These are phyloP conservation scores for Apiospora saccharicola DNA, from an alignment of 2,329 filamentous ascomycete genomes.

Conservation along the genomic window DNA sequence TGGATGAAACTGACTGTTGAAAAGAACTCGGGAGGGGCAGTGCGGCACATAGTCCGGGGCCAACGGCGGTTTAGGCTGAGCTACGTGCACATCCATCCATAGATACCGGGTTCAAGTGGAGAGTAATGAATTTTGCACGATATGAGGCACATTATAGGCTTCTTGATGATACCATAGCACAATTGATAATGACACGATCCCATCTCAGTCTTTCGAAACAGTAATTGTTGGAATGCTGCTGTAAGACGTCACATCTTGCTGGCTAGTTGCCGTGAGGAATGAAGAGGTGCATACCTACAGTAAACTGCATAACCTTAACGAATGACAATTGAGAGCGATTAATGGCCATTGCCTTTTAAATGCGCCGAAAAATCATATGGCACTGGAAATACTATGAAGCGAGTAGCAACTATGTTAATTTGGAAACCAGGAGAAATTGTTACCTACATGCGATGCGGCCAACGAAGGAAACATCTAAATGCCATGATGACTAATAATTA, in stretches of 20 bases:
- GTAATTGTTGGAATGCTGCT: neutral
- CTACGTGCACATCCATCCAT: slow-evolving; percentile 9
- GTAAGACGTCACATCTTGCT: neutral
- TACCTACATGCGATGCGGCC: neutral
- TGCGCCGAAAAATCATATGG: too few relatives aligned
- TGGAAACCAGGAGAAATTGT: neutral
- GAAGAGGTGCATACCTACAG: too few relatives aligned
- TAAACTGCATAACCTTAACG: too few relatives aligned
- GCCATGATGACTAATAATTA: neutral
- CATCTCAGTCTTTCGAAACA: neutral
- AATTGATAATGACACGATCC: slow-evolving; percentile 24
- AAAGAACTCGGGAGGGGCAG: slow-evolving; percentile 17
- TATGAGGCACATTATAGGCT: slow-evolving; percentile 15
- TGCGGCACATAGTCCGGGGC: neutral
- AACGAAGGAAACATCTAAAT: neutral
- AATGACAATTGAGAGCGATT: too few relatives aligned
- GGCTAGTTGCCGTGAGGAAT: too few relatives aligned
- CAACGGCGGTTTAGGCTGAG: neutral
- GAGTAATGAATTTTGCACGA: slow-evolving; percentile 23
- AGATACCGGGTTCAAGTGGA: slow-evolving; percentile 20
- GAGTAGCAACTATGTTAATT: neutral
- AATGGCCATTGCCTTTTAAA: too few relatives aligned
- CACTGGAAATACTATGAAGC: neutral
- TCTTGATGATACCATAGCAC: slow-evolving; percentile 26
- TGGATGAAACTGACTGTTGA: slow-evolving; percentile 19